Percentiles rank a stretch among this genome's conserved stretches.
These are phyloP conservation scores for Eragrostis tef DNA, from an alignment of 202 grass and related monocot genomes.

Conservation along the genomic window DNA sequence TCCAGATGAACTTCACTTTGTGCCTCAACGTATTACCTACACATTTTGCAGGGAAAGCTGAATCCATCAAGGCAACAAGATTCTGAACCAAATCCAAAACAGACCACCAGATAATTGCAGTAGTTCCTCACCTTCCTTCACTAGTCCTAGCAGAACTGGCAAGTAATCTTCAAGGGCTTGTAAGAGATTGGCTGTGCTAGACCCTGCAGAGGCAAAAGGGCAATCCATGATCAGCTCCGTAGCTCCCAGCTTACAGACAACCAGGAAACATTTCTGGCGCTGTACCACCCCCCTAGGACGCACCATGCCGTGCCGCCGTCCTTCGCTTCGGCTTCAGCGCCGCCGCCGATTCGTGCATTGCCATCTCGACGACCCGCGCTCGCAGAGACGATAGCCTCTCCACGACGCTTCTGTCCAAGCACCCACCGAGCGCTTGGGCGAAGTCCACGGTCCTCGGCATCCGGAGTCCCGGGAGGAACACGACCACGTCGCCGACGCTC, in stretches of 20 bases:
- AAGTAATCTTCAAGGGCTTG: slow-evolving; percentile 82
- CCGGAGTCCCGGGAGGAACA: slow-evolving; percentile 89
- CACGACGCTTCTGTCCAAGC: slow-evolving; percentile 48
- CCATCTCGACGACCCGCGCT: slow-evolving; percentile 73
- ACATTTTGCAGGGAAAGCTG: background rate
- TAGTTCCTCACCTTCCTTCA: slow-evolving; percentile 70
- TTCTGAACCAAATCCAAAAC: background rate
- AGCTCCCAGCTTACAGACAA: slow-evolving; percentile 35
- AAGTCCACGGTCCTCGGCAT: slow-evolving; percentile 71
- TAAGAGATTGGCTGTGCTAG: slow-evolving; percentile 64
- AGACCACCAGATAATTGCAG: background rate
- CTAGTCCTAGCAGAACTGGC: slow-evolving; percentile 74
- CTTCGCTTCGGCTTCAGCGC: slow-evolving; percentile 63
- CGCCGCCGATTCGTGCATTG: slow-evolving; percentile 65
- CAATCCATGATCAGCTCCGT: slow-evolving; percentile 30
- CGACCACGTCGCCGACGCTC: slow-evolving; percentile 88
- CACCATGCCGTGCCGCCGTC: slow-evolving; percentile 77
- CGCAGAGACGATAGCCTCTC: slow-evolving; percentile 65
- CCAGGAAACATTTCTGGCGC: slow-evolving; percentile 30
- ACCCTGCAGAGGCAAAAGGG: slow-evolving; percentile 50
- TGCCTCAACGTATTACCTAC: slow-evolving; percentile 65
- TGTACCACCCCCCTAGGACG: slow-evolving; percentile 29
- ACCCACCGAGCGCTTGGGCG: slow-evolving; percentile 57
- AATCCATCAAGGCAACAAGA: background rate
- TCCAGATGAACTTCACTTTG: slow-evolving; percentile 74